phyloP scores from a whole-genome alignment of 495 filamentous ascomycete genomes.

The Aspergillus affinis region DNA sequence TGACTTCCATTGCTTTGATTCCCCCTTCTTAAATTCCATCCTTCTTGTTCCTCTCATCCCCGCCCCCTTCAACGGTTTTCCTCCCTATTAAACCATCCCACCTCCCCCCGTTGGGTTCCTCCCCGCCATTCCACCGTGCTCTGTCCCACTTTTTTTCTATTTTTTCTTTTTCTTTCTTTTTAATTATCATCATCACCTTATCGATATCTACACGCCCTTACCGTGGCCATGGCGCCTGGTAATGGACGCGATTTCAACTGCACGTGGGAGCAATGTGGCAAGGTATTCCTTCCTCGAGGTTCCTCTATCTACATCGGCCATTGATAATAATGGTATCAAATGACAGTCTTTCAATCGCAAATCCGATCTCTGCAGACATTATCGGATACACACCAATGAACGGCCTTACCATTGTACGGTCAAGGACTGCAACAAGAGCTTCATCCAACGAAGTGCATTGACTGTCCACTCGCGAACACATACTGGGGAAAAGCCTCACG shows the following conservation, averaged over 20 bases:
- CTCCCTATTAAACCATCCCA: constrained; percentile 10
- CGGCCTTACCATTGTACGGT: constrained; percentile 73
- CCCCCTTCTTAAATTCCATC: not conserved
- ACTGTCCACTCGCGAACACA: constrained; percentile 86
- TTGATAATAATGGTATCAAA: constrained; percentile 5
- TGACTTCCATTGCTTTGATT: not conserved
- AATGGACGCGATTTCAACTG: constrained; percentile 48
- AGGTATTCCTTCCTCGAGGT: constrained; percentile 30
- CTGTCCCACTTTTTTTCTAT: constrained; percentile 17
- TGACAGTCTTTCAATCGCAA: constrained; percentile 87
- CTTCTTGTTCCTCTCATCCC: not conserved
- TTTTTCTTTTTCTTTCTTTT: constrained; percentile 18
- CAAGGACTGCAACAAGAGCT: constrained; percentile 77
- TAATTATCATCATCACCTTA: not conserved
- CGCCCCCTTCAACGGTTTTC: constrained; percentile 3
- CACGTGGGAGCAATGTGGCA: constrained; percentile 47
- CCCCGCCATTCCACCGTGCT: constrained; percentile 4
- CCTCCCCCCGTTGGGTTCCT: not conserved
- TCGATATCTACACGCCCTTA: constrained; percentile 11
- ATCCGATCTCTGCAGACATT: constrained; percentile 85
- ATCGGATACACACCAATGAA: constrained; percentile 89
- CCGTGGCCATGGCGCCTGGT: constrained; percentile 43
- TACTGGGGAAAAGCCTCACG: constrained; percentile 87
- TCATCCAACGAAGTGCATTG: constrained; percentile 85
- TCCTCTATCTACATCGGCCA: not conserved